phyloP scores from a whole-genome alignment of 2,329 filamentous ascomycete species.

The Claviceps arundinis region DNA sequence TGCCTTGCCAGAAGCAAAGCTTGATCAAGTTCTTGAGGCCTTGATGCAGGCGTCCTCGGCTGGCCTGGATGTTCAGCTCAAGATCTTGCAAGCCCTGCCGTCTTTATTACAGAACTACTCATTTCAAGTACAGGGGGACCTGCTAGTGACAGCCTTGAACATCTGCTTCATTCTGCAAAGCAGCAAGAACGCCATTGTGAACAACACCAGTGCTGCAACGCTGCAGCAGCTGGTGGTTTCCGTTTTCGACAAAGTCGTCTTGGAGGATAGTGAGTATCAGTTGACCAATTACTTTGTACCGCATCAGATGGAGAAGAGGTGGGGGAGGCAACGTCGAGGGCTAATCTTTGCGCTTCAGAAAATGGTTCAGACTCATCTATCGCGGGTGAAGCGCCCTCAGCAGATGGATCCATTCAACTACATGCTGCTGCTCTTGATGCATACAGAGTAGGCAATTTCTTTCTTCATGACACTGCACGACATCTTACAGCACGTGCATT shows the following conservation, averaged over 20 bases:
- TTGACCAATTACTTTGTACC: neutral
- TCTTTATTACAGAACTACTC: constrained; percentile 85
- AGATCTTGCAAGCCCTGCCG: constrained; percentile 85
- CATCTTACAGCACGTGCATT: neutral
- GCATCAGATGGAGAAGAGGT: neutral
- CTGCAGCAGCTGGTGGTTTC: constrained; percentile 86
- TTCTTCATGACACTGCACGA: no score
- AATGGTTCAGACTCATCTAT: constrained; percentile 37
- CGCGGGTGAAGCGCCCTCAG: constrained; percentile 53
- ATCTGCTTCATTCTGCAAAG: constrained; percentile 85
- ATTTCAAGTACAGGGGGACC: constrained; percentile 62
- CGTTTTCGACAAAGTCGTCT: constrained; percentile 81
- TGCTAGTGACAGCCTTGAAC: constrained; percentile 71
- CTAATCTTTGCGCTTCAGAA: constrained; percentile 17
- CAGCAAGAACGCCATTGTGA: constrained; percentile 86
- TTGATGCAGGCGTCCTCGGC: constrained; percentile 74
- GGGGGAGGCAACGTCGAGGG: neutral
- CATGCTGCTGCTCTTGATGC: constrained; percentile 73
- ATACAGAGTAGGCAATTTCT: constrained; percentile 42
- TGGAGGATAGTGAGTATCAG: constrained; percentile 53
- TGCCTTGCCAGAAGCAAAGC: constrained; percentile 62
- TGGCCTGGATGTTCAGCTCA: constrained; percentile 80
- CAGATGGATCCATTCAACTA: constrained; percentile 51
- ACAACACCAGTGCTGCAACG: constrained; percentile 92
- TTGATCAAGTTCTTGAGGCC: constrained; percentile 79